Percentiles rank a stretch among this genome's conserved stretches.
Conservation (phyloP, 257 asterid genomes). For the Scutellaria galericulata region DNA sequence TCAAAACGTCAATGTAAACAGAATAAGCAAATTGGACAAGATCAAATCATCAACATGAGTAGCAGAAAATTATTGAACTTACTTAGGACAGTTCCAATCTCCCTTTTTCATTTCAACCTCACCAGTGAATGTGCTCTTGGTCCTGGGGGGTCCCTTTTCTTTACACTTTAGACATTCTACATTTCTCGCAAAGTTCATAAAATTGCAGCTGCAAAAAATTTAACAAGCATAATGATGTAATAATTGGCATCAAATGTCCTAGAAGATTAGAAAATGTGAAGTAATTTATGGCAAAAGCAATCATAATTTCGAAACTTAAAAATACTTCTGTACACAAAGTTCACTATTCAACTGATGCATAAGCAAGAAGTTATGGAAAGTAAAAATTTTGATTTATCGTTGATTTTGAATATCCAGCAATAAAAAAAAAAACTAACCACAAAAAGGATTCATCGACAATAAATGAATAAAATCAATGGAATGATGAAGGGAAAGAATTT, state of each 20-base stretch:
- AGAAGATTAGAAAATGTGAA: background rate
- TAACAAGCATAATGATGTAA: constrained; percentile 20
- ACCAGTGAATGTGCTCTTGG: constrained; percentile 22
- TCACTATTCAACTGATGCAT: constrained; percentile 25
- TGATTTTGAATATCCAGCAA: constrained; percentile 9
- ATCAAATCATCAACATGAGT: constrained; percentile 23
- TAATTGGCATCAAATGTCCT: constrained; percentile 14
- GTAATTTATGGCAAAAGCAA: constrained; percentile 19
- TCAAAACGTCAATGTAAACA: background rate
- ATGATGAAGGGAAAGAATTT: constrained; percentile 5
- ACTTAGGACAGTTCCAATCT: constrained; percentile 85
- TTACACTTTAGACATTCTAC: constrained; percentile 63
- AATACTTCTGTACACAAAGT: background rate
- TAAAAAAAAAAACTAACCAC: background rate
- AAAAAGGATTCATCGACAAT: background rate
- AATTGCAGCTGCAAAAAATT: constrained; percentile 73
- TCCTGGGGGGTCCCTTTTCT: constrained; percentile 51
- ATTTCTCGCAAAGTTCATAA: constrained; percentile 78
- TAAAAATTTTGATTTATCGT: background rate
- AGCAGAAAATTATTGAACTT: constrained; percentile 42
- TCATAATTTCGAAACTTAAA: constrained; percentile 13
- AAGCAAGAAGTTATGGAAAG: constrained; percentile 18
- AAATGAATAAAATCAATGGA: background rate
- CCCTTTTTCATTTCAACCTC: constrained; percentile 64
- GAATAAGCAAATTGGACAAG: background rate